phyloP scores from a whole-genome alignment of 306 rosid genomes.

The Canavalia ensiformis region DNA sequence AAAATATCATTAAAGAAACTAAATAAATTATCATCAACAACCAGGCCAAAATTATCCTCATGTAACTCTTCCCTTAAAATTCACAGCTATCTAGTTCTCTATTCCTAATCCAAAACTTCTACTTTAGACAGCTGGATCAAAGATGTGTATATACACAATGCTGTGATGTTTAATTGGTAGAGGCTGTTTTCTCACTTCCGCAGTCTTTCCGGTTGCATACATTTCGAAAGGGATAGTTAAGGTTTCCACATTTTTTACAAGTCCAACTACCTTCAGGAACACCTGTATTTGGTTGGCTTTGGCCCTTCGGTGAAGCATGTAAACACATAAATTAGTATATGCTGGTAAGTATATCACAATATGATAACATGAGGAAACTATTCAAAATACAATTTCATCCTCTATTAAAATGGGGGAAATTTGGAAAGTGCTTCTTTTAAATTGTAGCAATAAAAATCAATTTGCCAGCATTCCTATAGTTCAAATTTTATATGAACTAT shows the following conservation, averaged over 20 bases:
- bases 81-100: constrained; percentile 19
- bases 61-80: constrained; percentile 28
- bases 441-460: neutral
- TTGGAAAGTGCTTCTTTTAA: neutral
- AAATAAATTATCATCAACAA: constrained; percentile 29
- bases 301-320: constrained; percentile 46
- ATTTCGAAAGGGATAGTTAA: constrained; percentile 62
- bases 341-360: neutral
- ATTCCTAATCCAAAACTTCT: constrained; percentile 31
- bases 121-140: constrained; percentile 32
- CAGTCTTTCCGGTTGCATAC: constrained; percentile 61
- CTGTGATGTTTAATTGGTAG: constrained; percentile 39
- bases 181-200: constrained; percentile 56
- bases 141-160: constrained; percentile 36
- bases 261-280: constrained; percentile 65
- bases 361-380: neutral
- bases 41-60: constrained; percentile 39
- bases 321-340: constrained; percentile 3
- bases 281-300: constrained; percentile 40
- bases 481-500: too few relatives aligned
- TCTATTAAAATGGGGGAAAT: neutral
- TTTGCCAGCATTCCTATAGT: neutral
- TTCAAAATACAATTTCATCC: neutral
- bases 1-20: neutral
- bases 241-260: constrained; percentile 57